phyloP scores from a whole-genome alignment of 148 eudicot species.

The Dysphania ambrosioides region DNA sequence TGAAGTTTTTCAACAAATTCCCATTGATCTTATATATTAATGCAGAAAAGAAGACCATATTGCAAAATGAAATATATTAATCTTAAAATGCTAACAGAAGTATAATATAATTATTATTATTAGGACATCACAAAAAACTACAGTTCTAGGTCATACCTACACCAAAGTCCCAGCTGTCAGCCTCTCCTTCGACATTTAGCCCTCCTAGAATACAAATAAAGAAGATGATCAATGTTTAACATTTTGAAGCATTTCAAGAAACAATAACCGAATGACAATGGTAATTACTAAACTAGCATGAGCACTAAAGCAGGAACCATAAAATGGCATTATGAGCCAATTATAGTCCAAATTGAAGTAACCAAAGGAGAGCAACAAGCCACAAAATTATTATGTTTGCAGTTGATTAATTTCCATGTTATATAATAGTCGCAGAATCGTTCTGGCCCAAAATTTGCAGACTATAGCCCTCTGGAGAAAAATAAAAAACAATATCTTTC shows the following conservation, averaged over 20 bases:
- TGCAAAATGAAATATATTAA: not conserved
- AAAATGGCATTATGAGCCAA: not conserved
- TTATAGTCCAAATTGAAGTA: not conserved
- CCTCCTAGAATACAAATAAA: slow-evolving; percentile 58
- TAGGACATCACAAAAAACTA: not conserved
- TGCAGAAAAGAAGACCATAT: not conserved
- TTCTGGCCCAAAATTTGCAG: too few species aligned
- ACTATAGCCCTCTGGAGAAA: not conserved
- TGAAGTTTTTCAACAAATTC: too few species aligned
- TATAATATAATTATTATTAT: not conserved
- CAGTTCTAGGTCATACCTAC: slow-evolving; percentile 48
- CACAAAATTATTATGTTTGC: not conserved
- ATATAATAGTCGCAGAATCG: not conserved
- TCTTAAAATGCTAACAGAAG: too few species aligned
- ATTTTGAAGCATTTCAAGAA: not conserved
- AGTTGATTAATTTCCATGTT: too few species aligned
- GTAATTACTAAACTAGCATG: not conserved
- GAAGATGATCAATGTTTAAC: not conserved
- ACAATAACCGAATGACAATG: not conserved
- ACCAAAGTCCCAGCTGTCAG: slow-evolving; percentile 98
- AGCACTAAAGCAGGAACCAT: not conserved
- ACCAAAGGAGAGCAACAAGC: not conserved
- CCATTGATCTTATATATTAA: not conserved
- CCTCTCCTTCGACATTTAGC: slow-evolving; percentile 90
- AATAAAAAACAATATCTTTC: not conserved